These are phyloP conservation scores for Pseudomassariella vexata DNA, from an alignment of 2,329 filamentous ascomycete species.

Conservation along the genomic window DNA sequence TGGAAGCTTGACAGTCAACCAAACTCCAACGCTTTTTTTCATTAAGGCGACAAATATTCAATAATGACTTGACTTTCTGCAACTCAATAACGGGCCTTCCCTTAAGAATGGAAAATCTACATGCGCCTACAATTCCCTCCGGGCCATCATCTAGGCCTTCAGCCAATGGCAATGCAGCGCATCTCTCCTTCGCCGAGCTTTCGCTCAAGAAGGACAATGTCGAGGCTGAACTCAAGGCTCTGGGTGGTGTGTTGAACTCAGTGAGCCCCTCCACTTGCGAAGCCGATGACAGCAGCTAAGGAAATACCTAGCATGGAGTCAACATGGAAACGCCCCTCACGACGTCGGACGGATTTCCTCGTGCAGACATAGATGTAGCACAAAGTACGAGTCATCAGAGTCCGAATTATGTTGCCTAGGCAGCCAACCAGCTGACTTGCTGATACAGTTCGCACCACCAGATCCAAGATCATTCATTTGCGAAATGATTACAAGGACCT, in stretches of 20 bases:
- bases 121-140: slow-evolving; percentile 59
- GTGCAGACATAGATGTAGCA: slow-evolving; percentile 89
- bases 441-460: slow-evolving; percentile 76
- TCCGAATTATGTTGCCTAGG: too few relatives aligned
- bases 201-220: slow-evolving; percentile 78
- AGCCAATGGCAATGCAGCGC: slow-evolving; percentile 55
- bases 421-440: too few relatives aligned
- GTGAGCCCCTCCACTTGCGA: slow-evolving; percentile 41
- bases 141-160: slow-evolving; percentile 62
- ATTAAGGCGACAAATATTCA: background rate
- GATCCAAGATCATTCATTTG: slow-evolving; percentile 80
- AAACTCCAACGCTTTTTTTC: slow-evolving; percentile 1
- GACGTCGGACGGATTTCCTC: slow-evolving; percentile 85
- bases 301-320: slow-evolving; percentile 67
- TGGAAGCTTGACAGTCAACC: too few relatives aligned
- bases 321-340: slow-evolving; percentile 86
- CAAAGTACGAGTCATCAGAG: slow-evolving; percentile 72
- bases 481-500: slow-evolving; percentile 91
- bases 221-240: slow-evolving; percentile 79
- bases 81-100: slow-evolving; percentile 24
- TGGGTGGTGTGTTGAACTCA: slow-evolving; percentile 82
- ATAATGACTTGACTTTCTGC: slow-evolving; percentile 15
- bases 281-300: slow-evolving; percentile 9
- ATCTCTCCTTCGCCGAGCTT: slow-evolving; percentile 71
- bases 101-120: slow-evolving; percentile 48